Evolutionary conservation across 306 rosid genomes (phyloP), one percentile per base, ranked within the genome.

Genomic region (Rubus idaeus): DNA sequence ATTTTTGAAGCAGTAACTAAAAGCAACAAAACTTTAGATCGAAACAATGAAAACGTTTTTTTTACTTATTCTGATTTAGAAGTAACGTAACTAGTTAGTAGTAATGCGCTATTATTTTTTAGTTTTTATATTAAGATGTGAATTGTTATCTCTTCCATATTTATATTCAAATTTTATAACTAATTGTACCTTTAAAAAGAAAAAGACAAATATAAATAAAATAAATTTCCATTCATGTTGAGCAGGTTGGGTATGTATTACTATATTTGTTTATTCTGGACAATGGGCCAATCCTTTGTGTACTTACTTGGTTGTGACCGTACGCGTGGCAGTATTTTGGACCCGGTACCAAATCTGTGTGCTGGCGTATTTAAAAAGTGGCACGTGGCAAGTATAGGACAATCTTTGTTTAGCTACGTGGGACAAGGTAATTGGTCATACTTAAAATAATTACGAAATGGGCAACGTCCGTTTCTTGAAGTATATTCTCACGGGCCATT

Each of bases 271-370:
- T 57, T 57, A 57, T 9, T 57, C 37, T 3, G 62, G 6, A 56
- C 23, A 56, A 53, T 20, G 39, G 37, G 0, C 37, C 64, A 4
- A 21, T 20, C 14, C 64, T 56, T 8, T 20, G 30, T 8, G 30
- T n/a, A 55, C 58, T 55, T 18, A 6, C 65, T 58, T 2, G 26
- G 65, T 21, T 10, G 2, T 10, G 26, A 3, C 51, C 73, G 41
- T 42, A 75, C 84, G 62, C 84, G 84, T 81, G 77, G 57, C 69
- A 4, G 4, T 0, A n/a, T 10, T 51, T 18, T 3, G 66, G 45
- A 37, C 45, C 35, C 45, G 45, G 13, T 4, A 26, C 40, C 40
- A 23, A 11, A 58, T 58, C 10, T 30, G 0, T 35, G 41, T 14
- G 1, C 45, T 35, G 16, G 8, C 3, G 67, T 42, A 61, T 12